phyloP scores from a whole-genome alignment of 2,329 filamentous ascomycete species.

The Aspergillus vadensis region DNA sequence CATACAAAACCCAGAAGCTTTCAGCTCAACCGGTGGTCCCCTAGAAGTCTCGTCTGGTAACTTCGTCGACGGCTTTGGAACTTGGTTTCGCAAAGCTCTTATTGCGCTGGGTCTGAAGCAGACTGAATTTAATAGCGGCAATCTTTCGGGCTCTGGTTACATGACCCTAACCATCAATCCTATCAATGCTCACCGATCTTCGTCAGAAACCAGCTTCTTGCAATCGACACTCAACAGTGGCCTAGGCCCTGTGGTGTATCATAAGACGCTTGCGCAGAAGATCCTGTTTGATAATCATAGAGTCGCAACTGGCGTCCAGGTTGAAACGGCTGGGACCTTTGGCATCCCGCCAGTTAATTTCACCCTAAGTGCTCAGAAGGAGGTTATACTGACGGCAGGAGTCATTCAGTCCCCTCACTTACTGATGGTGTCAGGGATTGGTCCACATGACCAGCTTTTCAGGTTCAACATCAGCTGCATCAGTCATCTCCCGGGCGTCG shows the following conservation, averaged over 20 bases:
- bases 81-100: conserved; percentile 30
- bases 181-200: conserved; percentile 23
- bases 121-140: conserved; percentile 31
- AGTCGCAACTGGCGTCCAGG: conserved; percentile 51
- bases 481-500: conserved; percentile 36
- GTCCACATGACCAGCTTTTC: conserved; percentile 37
- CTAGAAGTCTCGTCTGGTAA: conserved; percentile 37
- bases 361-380: conserved; percentile 51
- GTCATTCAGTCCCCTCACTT: conserved; percentile 58
- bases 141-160: conserved; percentile 26
- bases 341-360: conserved; percentile 41
- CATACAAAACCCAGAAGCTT: conserved; percentile 23
- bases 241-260: conserved; percentile 44
- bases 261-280: conserved; percentile 46
- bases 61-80: conserved; percentile 28
- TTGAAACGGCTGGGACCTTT: conserved; percentile 39
- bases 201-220: conserved; percentile 14
- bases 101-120: conserved; percentile 31
- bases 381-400: conserved; percentile 55
- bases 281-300: conserved; percentile 55
- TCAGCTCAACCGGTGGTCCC: conserved; percentile 28
- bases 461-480: conserved; percentile 31
- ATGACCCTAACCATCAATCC: conserved; percentile 36
- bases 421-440: conserved; percentile 55
- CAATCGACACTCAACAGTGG: conserved; percentile 27